Evolutionary conservation across 768 basidiomycete species (phyloP), one percentile per base, ranked within the genome.

Genomic region (Hirschioporus abietinus): DNA sequence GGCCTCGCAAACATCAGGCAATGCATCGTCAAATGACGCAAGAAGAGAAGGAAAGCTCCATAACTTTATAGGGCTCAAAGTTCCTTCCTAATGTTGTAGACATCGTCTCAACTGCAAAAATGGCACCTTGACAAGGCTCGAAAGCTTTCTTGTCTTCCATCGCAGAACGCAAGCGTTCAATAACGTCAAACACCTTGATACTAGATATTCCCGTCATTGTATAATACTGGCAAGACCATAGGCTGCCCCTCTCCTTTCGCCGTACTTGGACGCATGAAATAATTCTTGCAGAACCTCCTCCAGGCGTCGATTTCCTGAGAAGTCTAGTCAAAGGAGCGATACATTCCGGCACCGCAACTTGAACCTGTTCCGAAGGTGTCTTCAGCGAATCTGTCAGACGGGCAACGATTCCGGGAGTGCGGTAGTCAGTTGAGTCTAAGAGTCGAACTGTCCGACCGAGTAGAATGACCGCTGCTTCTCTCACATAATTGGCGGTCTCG

Each of bases 311-410:
- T n/a, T n/a, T n/a, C n/a, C n/a, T n/a, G n/a, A n/a, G n/a, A n/a
- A n/a, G n/a, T n/a, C n/a, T n/a, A n/a, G n/a, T n/a, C n/a, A n/a
- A n/a, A n/a, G n/a, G n/a, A n/a, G n/a, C n/a, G n/a, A n/a, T n/a
- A n/a, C n/a, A n/a, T n/a, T n/a, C n/a, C n/a, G n/a, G n/a, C n/a
- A n/a, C n/a, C n/a, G n/a, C n/a, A n/a, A n/a, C n/a, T n/a, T n/a
- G 96, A 0, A 99, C 97, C 74, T 96, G 90, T 74, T 99, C 97
- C 1, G 95, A 87, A 0, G 96, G 97, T 0, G 96, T 99, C 76
- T 90, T 91, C 66, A 99, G 81, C 0, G 96, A 93, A 35, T 92
- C 92, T 8, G 96, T 86, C 23, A 99, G 81, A 10, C 95, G 82
- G 68, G 93, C 88, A 9, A 97, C 90, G 68, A 98, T 92, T 12